These are phyloP conservation scores for Xylariaceae sp. DNA, from an alignment of 2,329 filamentous ascomycete genomes.

Conservation along the genomic window DNA sequence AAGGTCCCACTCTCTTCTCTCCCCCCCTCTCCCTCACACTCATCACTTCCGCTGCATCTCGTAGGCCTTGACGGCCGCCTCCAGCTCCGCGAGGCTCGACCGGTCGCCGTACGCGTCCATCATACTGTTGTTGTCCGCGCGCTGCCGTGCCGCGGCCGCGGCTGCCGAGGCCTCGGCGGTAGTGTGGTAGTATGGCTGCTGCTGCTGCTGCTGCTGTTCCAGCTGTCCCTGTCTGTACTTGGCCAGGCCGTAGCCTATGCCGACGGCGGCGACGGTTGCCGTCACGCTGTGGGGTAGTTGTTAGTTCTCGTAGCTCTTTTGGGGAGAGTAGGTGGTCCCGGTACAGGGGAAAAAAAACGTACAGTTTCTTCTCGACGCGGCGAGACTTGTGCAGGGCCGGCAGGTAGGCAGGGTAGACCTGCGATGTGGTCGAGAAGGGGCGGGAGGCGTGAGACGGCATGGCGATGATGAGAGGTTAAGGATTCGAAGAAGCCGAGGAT, in stretches of 20 bases:
- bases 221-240: conserved; percentile 18
- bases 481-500: too few species aligned
- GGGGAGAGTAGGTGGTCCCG: too few species aligned
- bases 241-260: conserved; percentile 27
- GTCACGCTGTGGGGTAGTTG: conserved; percentile 19
- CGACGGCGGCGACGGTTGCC: conserved; percentile 26
- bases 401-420: conserved; percentile 30
- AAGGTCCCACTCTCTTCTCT: too few species aligned
- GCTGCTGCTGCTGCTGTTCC: conserved; percentile 13
- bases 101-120: conserved; percentile 48
- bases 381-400: conserved; percentile 27
- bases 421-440: conserved; percentile 31
- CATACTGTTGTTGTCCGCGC: conserved; percentile 37
- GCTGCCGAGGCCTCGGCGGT: background rate
- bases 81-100: conserved; percentile 42
- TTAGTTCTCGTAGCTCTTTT: too few species aligned
- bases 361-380: conserved; percentile 29
- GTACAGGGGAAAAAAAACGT: conserved; percentile 7
- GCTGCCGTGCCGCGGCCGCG: conserved; percentile 26
- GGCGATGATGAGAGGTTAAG: too few species aligned
- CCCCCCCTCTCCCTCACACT: too few species aligned
- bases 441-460: conserved; percentile 10
- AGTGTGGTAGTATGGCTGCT: conserved; percentile 19
- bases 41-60: conserved; percentile 25
- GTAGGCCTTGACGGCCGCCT: conserved; percentile 44